A percentile compares a stretch with the other conserved stretches of the same genome.
These are phyloP conservation scores for Penicillium coprophilum DNA, from an alignment of 495 filamentous ascomycete genomes.

Conservation along the genomic window DNA sequence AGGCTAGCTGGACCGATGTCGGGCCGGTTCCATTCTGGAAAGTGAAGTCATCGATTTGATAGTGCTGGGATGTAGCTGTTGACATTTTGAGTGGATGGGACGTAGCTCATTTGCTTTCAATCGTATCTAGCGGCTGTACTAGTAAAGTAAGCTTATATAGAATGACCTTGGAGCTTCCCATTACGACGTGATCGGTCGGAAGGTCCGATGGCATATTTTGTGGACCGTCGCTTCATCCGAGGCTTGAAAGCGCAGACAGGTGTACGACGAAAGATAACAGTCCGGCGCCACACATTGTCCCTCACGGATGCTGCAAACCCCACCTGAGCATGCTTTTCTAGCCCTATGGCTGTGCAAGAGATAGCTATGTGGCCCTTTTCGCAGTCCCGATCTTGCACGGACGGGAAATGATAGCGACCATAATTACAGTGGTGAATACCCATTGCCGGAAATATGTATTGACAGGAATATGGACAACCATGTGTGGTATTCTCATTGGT, in stretches of 20 bases:
- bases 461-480: no score
- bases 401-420: no score
- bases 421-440: no score
- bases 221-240: neutral
- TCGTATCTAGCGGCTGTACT: neutral
- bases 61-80: neutral
- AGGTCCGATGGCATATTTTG: neutral
- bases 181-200: neutral
- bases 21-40: neutral
- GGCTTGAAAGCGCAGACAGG: neutral
- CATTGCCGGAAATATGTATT: no score
- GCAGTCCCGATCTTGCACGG: no score
- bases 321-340: no score
- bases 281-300: no score
- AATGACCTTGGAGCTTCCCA: neutral
- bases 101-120: neutral
- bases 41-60: neutral
- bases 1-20: conserved; percentile 31
- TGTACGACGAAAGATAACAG: no score
- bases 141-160: neutral
- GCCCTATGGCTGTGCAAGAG: no score
- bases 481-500: no score
- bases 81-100: neutral
- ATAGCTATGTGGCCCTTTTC: no score
- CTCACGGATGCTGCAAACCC: no score